Evolutionary conservation across 1,139 yeast species (phyloP).

Genomic region (Geotrichum europaeum): DNA sequence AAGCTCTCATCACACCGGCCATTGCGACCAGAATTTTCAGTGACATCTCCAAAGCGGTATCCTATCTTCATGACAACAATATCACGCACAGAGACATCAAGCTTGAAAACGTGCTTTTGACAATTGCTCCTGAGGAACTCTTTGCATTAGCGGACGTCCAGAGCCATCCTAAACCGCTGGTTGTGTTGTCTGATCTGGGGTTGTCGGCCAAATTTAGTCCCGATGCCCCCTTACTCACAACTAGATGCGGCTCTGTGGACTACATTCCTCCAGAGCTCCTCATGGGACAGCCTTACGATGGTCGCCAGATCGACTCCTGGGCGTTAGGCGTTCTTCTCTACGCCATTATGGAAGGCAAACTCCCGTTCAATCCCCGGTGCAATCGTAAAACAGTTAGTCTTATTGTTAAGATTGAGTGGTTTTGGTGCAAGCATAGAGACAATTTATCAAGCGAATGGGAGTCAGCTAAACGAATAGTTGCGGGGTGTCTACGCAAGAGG

Average conservation of each 20-base stretch:
- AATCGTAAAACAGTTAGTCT: slow-evolving; percentile 72
- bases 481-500: slow-evolving; percentile 47
- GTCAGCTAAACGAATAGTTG: slow-evolving; percentile 49
- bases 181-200: slow-evolving; percentile 82
- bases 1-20: slow-evolving; percentile 19
- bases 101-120: slow-evolving; percentile 47
- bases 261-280: slow-evolving; percentile 90
- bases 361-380: slow-evolving; percentile 74
- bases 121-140: background rate
- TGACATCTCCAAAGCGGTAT: slow-evolving; percentile 62
- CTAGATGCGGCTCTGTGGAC: slow-evolving; percentile 94
- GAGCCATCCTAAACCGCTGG: slow-evolving; percentile 37
- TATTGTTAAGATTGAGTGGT: slow-evolving; percentile 91
- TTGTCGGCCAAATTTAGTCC: slow-evolving; percentile 63
- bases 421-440: slow-evolving; percentile 46
- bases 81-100: slow-evolving; percentile 85
- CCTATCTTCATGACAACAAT: slow-evolving; percentile 60
- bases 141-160: slow-evolving; percentile 13
- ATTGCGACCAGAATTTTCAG: slow-evolving; percentile 53
- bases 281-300: slow-evolving; percentile 87
- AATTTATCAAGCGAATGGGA: slow-evolving; percentile 34
- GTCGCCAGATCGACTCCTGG: slow-evolving; percentile 88
- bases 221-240: slow-evolving; percentile 57
- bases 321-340: slow-evolving; percentile 87
- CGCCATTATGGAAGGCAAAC: slow-evolving; percentile 70